phyloP scores from a whole-genome alignment of 305 asterid genomes.

The Lippia alba region DNA sequence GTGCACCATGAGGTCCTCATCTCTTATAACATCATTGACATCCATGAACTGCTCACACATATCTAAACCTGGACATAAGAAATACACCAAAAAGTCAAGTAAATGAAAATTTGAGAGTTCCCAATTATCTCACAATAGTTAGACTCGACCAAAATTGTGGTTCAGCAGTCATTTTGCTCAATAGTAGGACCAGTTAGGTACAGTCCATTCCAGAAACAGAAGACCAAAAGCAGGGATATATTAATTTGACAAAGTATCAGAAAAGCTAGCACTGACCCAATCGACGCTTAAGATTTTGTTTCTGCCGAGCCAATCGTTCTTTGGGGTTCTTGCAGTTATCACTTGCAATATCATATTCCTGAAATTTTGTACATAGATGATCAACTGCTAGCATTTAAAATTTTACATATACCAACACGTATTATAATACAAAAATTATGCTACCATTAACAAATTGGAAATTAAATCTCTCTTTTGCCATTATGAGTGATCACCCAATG shows the following conservation, averaged over 20 bases:
- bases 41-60: slow-evolving; percentile 98
- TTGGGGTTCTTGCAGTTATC: slow-evolving; percentile 84
- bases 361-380: slow-evolving; percentile 40
- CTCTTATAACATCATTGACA: slow-evolving; percentile 93
- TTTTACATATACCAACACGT: slow-evolving; percentile 13
- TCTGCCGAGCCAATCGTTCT: slow-evolving; percentile 91
- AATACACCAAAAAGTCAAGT: slow-evolving; percentile 24
- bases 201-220: not conserved
- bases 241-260: slow-evolving; percentile 11
- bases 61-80: slow-evolving; percentile 77
- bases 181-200: not conserved
- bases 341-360: slow-evolving; percentile 90
- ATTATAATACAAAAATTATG: slow-evolving; percentile 2
- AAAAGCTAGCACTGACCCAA: slow-evolving; percentile 65
- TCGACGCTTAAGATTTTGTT: slow-evolving; percentile 89
- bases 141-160: not conserved
- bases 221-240: not conserved
- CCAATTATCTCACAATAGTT: not conserved
- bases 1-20: slow-evolving; percentile 86
- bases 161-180: too few species aligned
- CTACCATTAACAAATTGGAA: slow-evolving; percentile 18
- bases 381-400: slow-evolving; percentile 31
- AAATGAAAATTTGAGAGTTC: slow-evolving; percentile 11
- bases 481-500: slow-evolving; percentile 11
- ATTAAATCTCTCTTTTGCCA: not conserved